These are phyloP conservation scores for Aspergillus texensis DNA, from an alignment of 2,329 filamentous ascomycete genomes.

Conservation along the genomic window DNA sequence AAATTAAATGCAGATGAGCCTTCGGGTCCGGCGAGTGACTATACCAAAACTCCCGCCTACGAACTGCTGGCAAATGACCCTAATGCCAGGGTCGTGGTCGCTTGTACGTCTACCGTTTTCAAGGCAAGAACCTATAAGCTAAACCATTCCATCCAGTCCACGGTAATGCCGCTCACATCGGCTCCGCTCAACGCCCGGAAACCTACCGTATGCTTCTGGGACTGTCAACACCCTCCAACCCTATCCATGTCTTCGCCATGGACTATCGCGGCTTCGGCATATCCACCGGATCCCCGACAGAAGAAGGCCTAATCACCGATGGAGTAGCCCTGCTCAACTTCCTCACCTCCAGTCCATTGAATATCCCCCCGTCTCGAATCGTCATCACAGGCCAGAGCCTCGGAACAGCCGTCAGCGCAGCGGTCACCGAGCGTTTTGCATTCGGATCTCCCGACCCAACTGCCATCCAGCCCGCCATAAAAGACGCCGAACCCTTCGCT, in stretches of 20 bases:
- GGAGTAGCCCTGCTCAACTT: slow-evolving; percentile 74
- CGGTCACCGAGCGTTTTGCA: slow-evolving; percentile 72
- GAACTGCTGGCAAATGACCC: slow-evolving; percentile 54
- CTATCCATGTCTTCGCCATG: slow-evolving; percentile 78
- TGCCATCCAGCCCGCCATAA: slow-evolving; percentile 45
- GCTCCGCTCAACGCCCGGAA: slow-evolving; percentile 73
- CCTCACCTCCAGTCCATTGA: slow-evolving; percentile 57
- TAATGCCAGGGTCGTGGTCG: slow-evolving; percentile 58
- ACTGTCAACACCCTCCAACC: slow-evolving; percentile 63
- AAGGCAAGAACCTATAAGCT: not conserved
- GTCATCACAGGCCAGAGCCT: slow-evolving; percentile 84
- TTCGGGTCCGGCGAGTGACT: slow-evolving; percentile 54
- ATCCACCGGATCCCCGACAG: slow-evolving; percentile 77
- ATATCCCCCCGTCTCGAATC: slow-evolving; percentile 71
- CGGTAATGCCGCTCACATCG: slow-evolving; percentile 81
- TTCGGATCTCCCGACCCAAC: slow-evolving; percentile 39
- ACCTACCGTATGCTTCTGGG: slow-evolving; percentile 78
- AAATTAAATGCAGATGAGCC: slow-evolving; percentile 57
- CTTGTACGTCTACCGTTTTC: slow-evolving; percentile 43
- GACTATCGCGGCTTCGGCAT: slow-evolving; percentile 89
- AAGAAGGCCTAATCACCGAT: slow-evolving; percentile 79
- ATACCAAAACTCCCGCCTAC: slow-evolving; percentile 53
- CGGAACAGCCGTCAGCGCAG: slow-evolving; percentile 81
- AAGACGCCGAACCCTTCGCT: slow-evolving; percentile 66
- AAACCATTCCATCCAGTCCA: slow-evolving; percentile 37